These are phyloP conservation scores for Apiotrichum domesticum DNA, from an alignment of 1,284 basidiomycete species.

Conservation along the genomic window DNA sequence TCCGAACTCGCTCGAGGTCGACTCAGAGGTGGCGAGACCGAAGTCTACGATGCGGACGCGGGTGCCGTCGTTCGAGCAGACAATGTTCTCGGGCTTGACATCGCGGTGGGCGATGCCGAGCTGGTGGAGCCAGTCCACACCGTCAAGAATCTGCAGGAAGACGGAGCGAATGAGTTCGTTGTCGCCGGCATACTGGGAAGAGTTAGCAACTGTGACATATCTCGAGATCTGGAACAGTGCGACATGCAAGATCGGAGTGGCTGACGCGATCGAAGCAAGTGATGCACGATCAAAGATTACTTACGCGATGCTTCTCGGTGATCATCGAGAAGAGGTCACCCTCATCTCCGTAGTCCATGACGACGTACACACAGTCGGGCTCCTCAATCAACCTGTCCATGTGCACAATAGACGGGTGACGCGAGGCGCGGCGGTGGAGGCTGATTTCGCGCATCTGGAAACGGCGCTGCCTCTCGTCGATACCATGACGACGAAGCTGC, in stretches of 20 bases:
- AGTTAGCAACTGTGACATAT: conserved; percentile 4
- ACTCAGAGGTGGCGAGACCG: conserved; percentile 88
- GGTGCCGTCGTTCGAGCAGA: conserved; percentile 70
- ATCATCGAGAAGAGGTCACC: conserved; percentile 85
- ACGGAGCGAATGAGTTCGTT: conserved; percentile 77
- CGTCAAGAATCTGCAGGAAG: conserved; percentile 88
- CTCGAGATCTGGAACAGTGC: too few species aligned
- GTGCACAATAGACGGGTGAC: conserved; percentile 73
- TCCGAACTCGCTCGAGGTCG: conserved; percentile 81
- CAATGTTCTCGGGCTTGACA: conserved; percentile 95
- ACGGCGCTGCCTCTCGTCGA: conserved; percentile 64
- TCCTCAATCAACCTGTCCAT: conserved; percentile 80
- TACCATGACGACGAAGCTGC: conserved; percentile 58
- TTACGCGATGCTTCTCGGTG: conserved; percentile 52
- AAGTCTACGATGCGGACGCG: conserved; percentile 91
- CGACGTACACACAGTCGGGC: conserved; percentile 55
- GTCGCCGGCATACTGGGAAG: conserved; percentile 60
- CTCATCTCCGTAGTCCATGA: conserved; percentile 67
- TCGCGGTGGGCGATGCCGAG: conserved; percentile 86
- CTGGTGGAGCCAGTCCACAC: conserved; percentile 72
- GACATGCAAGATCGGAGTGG: neutral
- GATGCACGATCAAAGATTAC: conserved; percentile 11
- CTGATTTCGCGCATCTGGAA: conserved; percentile 72
- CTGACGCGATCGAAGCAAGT: neutral
- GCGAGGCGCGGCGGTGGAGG: conserved; percentile 58